These are phyloP conservation scores for Epichloe baconii DNA, from an alignment of 2,329 filamentous ascomycete species.

Conservation along the genomic window DNA sequence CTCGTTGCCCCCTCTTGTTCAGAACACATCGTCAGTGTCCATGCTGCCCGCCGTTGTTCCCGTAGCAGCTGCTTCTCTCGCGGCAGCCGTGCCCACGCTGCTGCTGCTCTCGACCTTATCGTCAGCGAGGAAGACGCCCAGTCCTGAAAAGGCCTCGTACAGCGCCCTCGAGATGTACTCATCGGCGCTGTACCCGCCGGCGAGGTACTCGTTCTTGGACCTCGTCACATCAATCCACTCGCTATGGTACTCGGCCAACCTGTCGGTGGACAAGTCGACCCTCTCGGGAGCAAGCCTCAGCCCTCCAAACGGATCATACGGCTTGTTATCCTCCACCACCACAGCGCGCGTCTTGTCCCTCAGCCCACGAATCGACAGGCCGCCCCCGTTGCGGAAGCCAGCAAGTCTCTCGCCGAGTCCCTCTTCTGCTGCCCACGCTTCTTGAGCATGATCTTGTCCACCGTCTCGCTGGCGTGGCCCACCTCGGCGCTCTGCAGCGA, in stretches of 20 bases:
- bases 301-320: slow-evolving; percentile 83
- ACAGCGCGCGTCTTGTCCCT: slow-evolving; percentile 42
- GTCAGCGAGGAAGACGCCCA: slow-evolving; percentile 78
- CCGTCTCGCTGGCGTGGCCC: slow-evolving; percentile 45
- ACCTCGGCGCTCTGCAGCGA: slow-evolving; percentile 49
- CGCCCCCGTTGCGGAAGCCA: slow-evolving; percentile 10
- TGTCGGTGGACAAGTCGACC: slow-evolving; percentile 40
- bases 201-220: slow-evolving; percentile 51
- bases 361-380: slow-evolving; percentile 64
- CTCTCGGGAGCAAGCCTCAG: slow-evolving; percentile 54
- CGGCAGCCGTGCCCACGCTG: slow-evolving; percentile 20
- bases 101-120: slow-evolving; percentile 40
- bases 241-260: slow-evolving; percentile 56
- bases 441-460: slow-evolving; percentile 55
- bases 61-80: slow-evolving; percentile 23
- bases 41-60: slow-evolving; percentile 24
- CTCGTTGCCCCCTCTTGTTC: neutral
- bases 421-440: slow-evolving; percentile 47
- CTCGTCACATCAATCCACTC: slow-evolving; percentile 57
- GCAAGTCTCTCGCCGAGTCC: slow-evolving; percentile 22
- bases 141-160: slow-evolving; percentile 78
- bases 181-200: slow-evolving; percentile 70
- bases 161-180: slow-evolving; percentile 75
- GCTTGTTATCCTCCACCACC: slow-evolving; percentile 40
- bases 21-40: slow-evolving; percentile 37